These are phyloP conservation scores for Lyophyllum atratum DNA, from an alignment of 768 basidiomycete species.

Conservation along the genomic window DNA sequence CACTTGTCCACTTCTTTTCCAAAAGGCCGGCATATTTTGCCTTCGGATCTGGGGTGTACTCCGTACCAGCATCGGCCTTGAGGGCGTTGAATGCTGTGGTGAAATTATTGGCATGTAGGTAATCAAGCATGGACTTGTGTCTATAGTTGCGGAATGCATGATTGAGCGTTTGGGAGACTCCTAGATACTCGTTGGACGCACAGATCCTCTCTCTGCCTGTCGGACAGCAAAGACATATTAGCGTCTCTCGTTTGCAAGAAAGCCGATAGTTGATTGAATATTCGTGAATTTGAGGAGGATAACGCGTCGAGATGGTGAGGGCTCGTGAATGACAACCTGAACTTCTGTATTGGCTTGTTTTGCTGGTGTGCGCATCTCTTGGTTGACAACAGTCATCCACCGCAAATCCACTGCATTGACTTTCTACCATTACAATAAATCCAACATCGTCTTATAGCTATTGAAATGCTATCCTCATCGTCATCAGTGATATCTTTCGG, in stretches of 20 bases:
- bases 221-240: conserved; percentile 32
- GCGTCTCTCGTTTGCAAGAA: background rate
- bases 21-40: conserved; percentile 84
- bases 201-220: conserved; percentile 34
- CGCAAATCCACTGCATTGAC: background rate
- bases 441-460: background rate
- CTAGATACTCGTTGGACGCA: conserved; percentile 16
- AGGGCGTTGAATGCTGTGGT: conserved; percentile 61
- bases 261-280: background rate
- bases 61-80: conserved; percentile 53
- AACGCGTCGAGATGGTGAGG: conserved; percentile 14
- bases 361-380: background rate
- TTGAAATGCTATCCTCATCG: background rate
- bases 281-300: background rate
- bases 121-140: conserved; percentile 82
- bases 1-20: conserved; percentile 98
- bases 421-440: background rate
- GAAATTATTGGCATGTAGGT: conserved; percentile 69
- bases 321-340: background rate
- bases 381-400: background rate
- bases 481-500: background rate
- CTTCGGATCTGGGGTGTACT: conserved; percentile 82
- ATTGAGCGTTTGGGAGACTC: background rate
- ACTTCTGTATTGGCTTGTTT: conserved; percentile 19
- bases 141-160: conserved; percentile 33